Evolutionary conservation across 73 alveolate species (phyloP).

Genomic region (Tetrahymena thermophila): DNA sequence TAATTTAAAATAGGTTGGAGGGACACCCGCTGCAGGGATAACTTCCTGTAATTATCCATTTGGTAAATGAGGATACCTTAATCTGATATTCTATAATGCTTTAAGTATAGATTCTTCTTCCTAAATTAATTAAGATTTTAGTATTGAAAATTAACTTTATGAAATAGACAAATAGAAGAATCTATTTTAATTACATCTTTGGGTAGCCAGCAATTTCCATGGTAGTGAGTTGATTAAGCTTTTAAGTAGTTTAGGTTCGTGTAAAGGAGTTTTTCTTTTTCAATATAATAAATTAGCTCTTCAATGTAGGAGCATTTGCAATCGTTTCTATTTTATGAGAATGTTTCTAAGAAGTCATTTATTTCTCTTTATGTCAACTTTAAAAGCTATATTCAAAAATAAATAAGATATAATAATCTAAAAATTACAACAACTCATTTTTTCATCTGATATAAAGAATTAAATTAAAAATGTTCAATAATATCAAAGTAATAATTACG

Average conservation of each 20-base stretch:
- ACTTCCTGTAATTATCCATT: slow-evolving; percentile 57
- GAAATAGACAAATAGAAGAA: too few species aligned
- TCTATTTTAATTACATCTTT: neutral
- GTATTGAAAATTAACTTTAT: too few species aligned
- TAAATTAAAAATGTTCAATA: too few species aligned
- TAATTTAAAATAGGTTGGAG: slow-evolving; percentile 87
- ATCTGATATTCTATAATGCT: neutral
- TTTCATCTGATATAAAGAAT: neutral
- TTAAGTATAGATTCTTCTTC: neutral
- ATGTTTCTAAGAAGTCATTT: neutral
- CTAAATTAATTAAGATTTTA: neutral
- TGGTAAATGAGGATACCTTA: slow-evolving; percentile 38
- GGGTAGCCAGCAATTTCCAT: neutral
- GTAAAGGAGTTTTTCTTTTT: neutral
- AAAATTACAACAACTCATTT: neutral
- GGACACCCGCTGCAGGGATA: slow-evolving; percentile 49
- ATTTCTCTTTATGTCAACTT: neutral
- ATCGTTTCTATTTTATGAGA: neutral
- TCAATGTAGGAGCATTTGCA: neutral
- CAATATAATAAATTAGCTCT: neutral
- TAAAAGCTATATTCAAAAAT: neutral
- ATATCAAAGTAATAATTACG: neutral
- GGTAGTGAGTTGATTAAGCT: neutral
- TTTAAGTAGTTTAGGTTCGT: neutral
- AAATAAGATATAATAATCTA: neutral